phyloP scores from a whole-genome alignment of 768 basidiomycete species.

The Serendipita indica region DNA sequence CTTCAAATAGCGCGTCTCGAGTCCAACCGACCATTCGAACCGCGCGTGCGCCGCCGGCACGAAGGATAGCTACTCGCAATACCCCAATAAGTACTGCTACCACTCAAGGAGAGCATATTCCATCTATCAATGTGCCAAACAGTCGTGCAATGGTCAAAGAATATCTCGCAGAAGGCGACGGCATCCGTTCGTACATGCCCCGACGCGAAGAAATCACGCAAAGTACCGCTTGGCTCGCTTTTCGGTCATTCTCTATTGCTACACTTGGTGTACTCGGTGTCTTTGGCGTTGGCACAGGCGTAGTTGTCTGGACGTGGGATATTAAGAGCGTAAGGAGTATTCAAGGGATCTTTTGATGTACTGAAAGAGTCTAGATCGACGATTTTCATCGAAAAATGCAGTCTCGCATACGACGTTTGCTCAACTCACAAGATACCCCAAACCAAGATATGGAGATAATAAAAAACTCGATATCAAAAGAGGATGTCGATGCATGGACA shows the following conservation, averaged over 20 bases:
- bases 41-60: not conserved
- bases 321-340: not conserved
- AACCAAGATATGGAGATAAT: too few relatives aligned
- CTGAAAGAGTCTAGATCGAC: not conserved
- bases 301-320: not conserved
- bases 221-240: not conserved
- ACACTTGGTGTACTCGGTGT: not conserved
- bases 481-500: not conserved
- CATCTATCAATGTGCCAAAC: not conserved
- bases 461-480: not conserved
- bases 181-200: not conserved
- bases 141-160: not conserved
- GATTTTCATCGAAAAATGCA: conserved; percentile 5
- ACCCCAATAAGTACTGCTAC: not conserved
- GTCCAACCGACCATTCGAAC: not conserved
- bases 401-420: not conserved
- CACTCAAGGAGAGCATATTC: not conserved
- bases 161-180: not conserved
- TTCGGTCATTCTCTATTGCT: not conserved
- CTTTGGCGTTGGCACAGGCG: not conserved
- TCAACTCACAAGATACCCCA: too few relatives aligned
- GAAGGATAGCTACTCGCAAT: not conserved
- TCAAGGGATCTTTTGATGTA: not conserved
- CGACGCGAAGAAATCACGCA: not conserved
- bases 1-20: not conserved